Conservation (phyloP, 2,329 filamentous ascomycete species). For the Ophiobolus disseminans region DNA sequence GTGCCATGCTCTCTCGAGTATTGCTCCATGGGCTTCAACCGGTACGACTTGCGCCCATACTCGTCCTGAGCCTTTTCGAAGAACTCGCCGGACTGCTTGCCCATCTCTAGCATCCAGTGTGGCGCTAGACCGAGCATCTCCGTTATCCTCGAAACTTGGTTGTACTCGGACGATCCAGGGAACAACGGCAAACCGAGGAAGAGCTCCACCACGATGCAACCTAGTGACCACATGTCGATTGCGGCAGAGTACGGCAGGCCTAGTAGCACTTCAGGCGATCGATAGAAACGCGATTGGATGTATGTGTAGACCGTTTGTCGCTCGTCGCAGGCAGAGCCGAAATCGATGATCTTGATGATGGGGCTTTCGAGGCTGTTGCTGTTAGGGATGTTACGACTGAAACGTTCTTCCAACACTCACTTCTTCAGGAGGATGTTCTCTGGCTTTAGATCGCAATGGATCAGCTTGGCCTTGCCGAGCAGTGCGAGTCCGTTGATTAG, state of each 20-base stretch:
- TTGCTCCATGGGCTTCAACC: slow-evolving; percentile 96
- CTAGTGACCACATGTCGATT: slow-evolving; percentile 99
- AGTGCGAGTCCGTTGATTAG: slow-evolving; percentile 89
- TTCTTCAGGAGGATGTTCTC: slow-evolving; percentile 99
- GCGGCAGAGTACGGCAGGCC: slow-evolving; percentile 96
- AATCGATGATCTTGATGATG: slow-evolving; percentile 99
- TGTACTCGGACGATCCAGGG: slow-evolving; percentile 97
- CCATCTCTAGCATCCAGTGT: slow-evolving; percentile 99
- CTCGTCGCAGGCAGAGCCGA: slow-evolving; percentile 97
- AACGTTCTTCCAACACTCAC: slow-evolving; percentile 51
- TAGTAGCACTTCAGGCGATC: slow-evolving; percentile 94
- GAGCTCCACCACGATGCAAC: slow-evolving; percentile 96
- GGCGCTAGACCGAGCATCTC: slow-evolving; percentile 97
- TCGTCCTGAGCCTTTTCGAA: slow-evolving; percentile 94
- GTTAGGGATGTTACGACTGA: slow-evolving; percentile 13
- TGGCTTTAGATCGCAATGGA: slow-evolving; percentile 97
- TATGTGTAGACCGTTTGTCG: slow-evolving; percentile 99
- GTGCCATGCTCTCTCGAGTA: slow-evolving; percentile 94
- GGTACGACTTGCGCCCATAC: slow-evolving; percentile 87
- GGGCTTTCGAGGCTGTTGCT: slow-evolving; percentile 80
- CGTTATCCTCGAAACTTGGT: slow-evolving; percentile 94
- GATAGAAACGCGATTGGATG: slow-evolving; percentile 97
- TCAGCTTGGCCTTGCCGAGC: slow-evolving; percentile 93
- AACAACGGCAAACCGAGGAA: slow-evolving; percentile 95
- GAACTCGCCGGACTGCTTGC: slow-evolving; percentile 96